Percentiles rank a stretch among this genome's conserved stretches.
phyloP scores from a whole-genome alignment of 2,329 filamentous ascomycete species.

The Exophiala xenobiotica region DNA sequence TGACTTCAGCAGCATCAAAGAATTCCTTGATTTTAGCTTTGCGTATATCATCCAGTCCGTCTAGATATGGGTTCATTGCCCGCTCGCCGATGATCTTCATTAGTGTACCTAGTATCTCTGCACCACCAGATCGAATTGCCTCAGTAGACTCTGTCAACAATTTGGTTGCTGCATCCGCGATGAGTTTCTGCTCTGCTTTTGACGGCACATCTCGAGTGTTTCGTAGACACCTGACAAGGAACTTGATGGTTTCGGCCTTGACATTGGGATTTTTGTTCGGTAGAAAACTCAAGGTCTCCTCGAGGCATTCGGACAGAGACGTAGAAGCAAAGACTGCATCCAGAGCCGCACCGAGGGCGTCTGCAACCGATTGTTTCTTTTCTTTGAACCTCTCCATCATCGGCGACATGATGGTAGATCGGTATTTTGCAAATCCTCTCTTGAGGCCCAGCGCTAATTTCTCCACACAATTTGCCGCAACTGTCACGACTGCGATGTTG shows the following conservation, averaged over 20 bases:
- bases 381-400: constrained; percentile 97
- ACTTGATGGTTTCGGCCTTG: constrained; percentile 92
- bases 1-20: constrained; percentile 76
- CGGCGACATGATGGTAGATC: constrained; percentile 74
- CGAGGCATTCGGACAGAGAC: constrained; percentile 78
- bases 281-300: constrained; percentile 81
- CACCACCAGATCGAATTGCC: constrained; percentile 79
- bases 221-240: constrained; percentile 82
- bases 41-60: constrained; percentile 90
- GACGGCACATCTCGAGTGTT: constrained; percentile 79
- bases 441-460: constrained; percentile 82
- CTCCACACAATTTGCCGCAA: constrained; percentile 91
- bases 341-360: constrained; percentile 81
- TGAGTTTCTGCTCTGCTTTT: constrained; percentile 77
- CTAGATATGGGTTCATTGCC: constrained; percentile 88
- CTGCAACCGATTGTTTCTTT: constrained; percentile 86
- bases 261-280: constrained; percentile 97
- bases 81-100: constrained; percentile 99
- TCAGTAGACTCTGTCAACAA: constrained; percentile 86
- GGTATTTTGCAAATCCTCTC: constrained; percentile 75
- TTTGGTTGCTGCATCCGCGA: constrained; percentile 88
- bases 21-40: constrained; percentile 96
- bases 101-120: constrained; percentile 85
- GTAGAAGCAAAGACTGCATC: constrained; percentile 70
- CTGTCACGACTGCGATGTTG: constrained; percentile 89